A percentile compares a stretch with the other conserved stretches of the same genome.
Conservation (phyloP, 164 flowering plant genomes). For the Sedum album region DNA sequence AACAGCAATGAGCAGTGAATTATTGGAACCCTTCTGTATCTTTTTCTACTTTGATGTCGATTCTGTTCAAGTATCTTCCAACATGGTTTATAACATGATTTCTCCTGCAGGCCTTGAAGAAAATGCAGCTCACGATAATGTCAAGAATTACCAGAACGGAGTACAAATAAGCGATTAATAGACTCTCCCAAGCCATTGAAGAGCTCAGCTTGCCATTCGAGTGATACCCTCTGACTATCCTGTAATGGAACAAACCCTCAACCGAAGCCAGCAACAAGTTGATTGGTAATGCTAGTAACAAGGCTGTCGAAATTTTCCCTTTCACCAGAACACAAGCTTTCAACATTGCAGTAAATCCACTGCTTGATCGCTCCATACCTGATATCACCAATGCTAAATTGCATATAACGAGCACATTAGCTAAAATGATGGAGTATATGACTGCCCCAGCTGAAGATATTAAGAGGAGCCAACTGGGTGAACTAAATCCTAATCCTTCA, state of each 20-base stretch:
- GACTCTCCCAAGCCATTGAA: slow-evolving; percentile 23
- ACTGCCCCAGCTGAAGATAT: slow-evolving; percentile 36
- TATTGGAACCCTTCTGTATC: slow-evolving; percentile 10
- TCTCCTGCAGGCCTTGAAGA: slow-evolving; percentile 27
- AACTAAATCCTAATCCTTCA: slow-evolving; percentile 21
- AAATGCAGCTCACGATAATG: slow-evolving; percentile 21
- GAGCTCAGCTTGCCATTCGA: not conserved
- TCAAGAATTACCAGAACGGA: slow-evolving; percentile 32
- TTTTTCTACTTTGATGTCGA: slow-evolving; percentile 7
- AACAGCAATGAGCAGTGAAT: not conserved
- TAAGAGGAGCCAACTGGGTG: slow-evolving; percentile 19
- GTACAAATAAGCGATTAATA: slow-evolving; percentile 33
- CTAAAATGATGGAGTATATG: slow-evolving; percentile 41
- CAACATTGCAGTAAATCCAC: slow-evolving; percentile 38
- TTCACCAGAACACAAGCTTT: slow-evolving; percentile 31
- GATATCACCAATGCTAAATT: slow-evolving; percentile 39
- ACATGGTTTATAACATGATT: slow-evolving; percentile 13
- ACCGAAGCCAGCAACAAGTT: slow-evolving; percentile 29
- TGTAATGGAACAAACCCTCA: slow-evolving; percentile 39
- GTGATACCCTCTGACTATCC: slow-evolving; percentile 23
- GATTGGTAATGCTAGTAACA: slow-evolving; percentile 28
- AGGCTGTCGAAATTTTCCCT: slow-evolving; percentile 28
- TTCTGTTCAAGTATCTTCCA: slow-evolving; percentile 10
- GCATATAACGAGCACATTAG: slow-evolving; percentile 38
- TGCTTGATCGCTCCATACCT: slow-evolving; percentile 23